Evolutionary conservation across 1,284 basidiomycete species (phyloP), one percentile per base, ranked within the genome.

Genomic region (Golubevia pallescens): DNA sequence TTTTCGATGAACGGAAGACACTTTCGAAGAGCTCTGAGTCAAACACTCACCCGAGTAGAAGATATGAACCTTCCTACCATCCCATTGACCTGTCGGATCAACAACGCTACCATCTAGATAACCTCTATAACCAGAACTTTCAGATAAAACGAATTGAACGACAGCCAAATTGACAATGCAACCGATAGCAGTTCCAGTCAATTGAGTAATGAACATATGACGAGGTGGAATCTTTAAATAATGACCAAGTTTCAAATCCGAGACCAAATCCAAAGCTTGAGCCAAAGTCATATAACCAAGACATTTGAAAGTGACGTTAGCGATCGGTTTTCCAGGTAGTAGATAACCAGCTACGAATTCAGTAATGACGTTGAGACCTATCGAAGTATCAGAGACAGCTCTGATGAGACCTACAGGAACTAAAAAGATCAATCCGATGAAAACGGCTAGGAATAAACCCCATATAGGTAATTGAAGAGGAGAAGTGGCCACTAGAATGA

Each of bases 321-420:
- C 87, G 57, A 88, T 88, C 0, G 88, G 88, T 62, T 86, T 87
- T 3, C 88, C 88, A 1, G 88, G 88, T 78, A 88, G 86, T 42
- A 88, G 71, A 51, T 88, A 81, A 0, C 88, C 88, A 2, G 87
- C 86, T 0, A 88, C 86, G 61, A 88, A 87, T 65, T 88, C 88
- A 0, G 87, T 88, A 60, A 88, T 77, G 34, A 88, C 88, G 63
- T 87, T 87, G 78, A 87, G 71, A 0, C 86, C 86, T 32, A 88
- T 87, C 6, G 84, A 83, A 0, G 87, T 88, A 63, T 88, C 88
- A 48, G 86, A 86, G 38, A 88, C 87, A 6, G 88, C 88, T 3
- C 87, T 79, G 61, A 88, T 86, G 58, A 88, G 86, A 0, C 88
- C 88, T 0, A 87, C 86, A 19, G 86, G 71, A 0, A 86, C 71